Conservation (phyloP, 116 monocot genomes). For the Thalassia testudinum region DNA sequence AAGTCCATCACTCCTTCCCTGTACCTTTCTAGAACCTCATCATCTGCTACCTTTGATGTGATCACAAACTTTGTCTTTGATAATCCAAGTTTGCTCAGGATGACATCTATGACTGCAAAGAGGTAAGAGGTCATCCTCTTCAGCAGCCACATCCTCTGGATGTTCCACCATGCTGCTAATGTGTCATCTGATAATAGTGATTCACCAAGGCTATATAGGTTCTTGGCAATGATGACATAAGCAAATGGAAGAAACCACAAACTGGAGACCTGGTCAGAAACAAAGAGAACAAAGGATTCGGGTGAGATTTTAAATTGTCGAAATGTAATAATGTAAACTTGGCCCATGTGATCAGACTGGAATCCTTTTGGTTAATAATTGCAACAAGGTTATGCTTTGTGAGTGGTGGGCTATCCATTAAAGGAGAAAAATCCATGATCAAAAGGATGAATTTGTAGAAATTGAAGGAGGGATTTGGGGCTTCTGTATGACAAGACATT, state of each 20-base stretch:
- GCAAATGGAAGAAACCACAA: conserved; percentile 25
- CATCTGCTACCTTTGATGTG: conserved; percentile 28
- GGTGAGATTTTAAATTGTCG: background rate
- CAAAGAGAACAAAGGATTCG: background rate
- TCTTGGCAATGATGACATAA: conserved; percentile 8
- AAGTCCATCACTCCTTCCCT: conserved; percentile 45
- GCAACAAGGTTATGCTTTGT: too few species aligned
- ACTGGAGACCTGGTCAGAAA: conserved; percentile 11
- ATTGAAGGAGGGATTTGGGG: too few species aligned
- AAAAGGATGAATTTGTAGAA: too few species aligned
- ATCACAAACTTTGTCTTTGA: conserved; percentile 21
- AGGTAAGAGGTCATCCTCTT: conserved; percentile 31
- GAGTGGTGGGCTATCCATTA: too few species aligned
- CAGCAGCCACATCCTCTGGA: conserved; percentile 38
- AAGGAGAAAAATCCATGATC: too few species aligned
- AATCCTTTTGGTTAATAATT: too few species aligned
- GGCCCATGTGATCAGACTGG: background rate
- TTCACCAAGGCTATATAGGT: conserved; percentile 13
- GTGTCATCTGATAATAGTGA: conserved; percentile 14
- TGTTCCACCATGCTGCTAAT: conserved; percentile 43
- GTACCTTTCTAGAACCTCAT: conserved; percentile 29
- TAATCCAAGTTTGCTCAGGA: conserved; percentile 13
- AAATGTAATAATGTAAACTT: too few species aligned
- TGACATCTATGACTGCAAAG: conserved; percentile 20
- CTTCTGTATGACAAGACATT: too few species aligned